Evolutionary conservation across 208 protist species (phyloP), one percentile per base, ranked within the genome.

Genomic region (Acanthamoeba royreba): DNA sequence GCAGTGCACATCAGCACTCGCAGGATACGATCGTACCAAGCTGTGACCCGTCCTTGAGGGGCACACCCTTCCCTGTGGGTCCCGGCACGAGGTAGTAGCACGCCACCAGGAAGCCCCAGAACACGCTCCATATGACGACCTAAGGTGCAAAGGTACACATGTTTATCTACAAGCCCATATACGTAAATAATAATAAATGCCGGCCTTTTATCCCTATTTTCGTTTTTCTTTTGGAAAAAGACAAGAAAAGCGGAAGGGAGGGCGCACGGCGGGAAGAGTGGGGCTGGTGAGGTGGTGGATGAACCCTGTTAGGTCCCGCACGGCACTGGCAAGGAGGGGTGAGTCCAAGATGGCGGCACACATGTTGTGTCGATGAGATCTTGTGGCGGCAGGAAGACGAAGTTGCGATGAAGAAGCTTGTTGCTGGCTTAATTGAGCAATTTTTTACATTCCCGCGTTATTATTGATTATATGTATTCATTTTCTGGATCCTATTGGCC

Each of bases 81-180:
- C 40, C 72, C 25, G 72, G 72, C n/a, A 83, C 72, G 22, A 83
- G 72, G 43, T 83, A 83, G 72, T 83, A 83, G 72, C 72, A 83
- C 35, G 25, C 40, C 35, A 83, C 72, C 7, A 83, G 72, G 43
- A 83, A 83, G 0, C 72, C 72, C 72, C 72, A 83, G 43, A 83
- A 83, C 15, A 38, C 45, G 72, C 33, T 46, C 72, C 72, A 83
- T 22, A 83, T 83, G 15, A 25, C 72, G 33, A 49, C 8, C 72
- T 77, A 28, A n/a, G 28, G 8, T 9, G 8, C 13, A 40, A 8
- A 22, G 49, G 19, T 25, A 55, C 49, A 55, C 49, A 19, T 25
- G 19, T 55, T 55, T n/a, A n/a, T n/a, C n/a, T n/a, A n/a, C n/a
- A n/a, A 55, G 49, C 19, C 49, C 49, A 19, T 25, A 19, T 55